Base-by-base conservation (phyloP, 1,284 basidiomycete genomes). In the Malassezia obtusa region DNA sequence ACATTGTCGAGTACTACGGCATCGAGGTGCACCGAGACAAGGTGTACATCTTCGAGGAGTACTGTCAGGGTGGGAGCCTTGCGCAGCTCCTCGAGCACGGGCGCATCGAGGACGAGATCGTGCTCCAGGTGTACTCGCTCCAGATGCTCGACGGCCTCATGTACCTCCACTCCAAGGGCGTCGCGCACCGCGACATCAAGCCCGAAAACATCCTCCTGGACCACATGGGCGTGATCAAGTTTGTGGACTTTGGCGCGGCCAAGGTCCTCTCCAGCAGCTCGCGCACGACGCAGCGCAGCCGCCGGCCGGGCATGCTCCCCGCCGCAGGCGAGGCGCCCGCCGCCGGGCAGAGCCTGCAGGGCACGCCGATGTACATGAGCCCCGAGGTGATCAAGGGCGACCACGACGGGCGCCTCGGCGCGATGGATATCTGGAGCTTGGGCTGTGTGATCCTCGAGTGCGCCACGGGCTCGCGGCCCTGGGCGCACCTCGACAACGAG, bases 301-400 rank as follows among this genome's bases (percentile, higher is more conserved):
- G 64, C 36, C 52, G 57, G 50, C 68, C 71, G 12, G 72, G 73
- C 24, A 72, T 58, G 10, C 60, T 71, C 14, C 24, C n/a, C n/a
- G n/a, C n/a, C n/a, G n/a, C n/a, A n/a, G n/a, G n/a, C n/a, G n/a
- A n/a, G n/a, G n/a, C n/a, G n/a, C n/a, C n/a, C 10, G 59, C 60
- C 0, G 67, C 71, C 0, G 77, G 72, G 2, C 77, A 75, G 22
- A 62, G 59, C 45, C 46, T 72, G 50, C 95, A 92, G 2, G 94
- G 94, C 12, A 99, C 94, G 17, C 94, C 94, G 0, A 98, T 98
- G 92, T 99, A 98, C 77, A 95, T 99, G 87, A 92, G 89, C 10
- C 94, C 94, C 1, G 94, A 99, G 73, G 85, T 96, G 45, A 98
- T 99, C 78, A 90, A 95, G 76, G 82, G 84, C 15, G 76, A 75